Base-by-base conservation (phyloP, 2,329 filamentous ascomycete genomes). In the Pseudogymnoascus sp. region DNA sequence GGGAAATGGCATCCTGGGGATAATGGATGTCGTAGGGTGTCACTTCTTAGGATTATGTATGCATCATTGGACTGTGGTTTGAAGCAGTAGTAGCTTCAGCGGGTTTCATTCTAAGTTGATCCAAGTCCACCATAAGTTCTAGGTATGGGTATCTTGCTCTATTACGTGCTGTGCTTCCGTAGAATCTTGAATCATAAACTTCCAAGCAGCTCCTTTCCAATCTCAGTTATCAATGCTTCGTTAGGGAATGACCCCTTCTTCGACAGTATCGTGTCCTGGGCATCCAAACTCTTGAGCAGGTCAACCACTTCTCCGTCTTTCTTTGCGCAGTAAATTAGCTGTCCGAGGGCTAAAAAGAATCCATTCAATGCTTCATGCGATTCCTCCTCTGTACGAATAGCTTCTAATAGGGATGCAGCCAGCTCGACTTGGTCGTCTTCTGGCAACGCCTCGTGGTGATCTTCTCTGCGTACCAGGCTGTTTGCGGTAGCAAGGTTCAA, bases 401-500 rank as follows among this genome's bases (percentile, higher is more conserved):
- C 88, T 75, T 97, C 92, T 1, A 96, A 77, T 6, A 95, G 77
- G 0, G 90, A 89, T 0, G 93, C 93, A 0, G 89, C 85, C 4
- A 97, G 78, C 74, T 96, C 92, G 1, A 96, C 84, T 71, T 95
- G 88, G 64, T 89, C 86, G 2, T 81, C 83, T 38, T 91, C 88
- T 0, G 85, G 78, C 2, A 97, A 74, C 0, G 77, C 78, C 56
- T 88, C 84, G 5, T 78, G 76, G 0, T 81, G 76, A 11, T 83
- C 80, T 28, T 85, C 81, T 38, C 83, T 78, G 18, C 90, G 83
- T 25, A 83, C 78, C 56, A 84, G 84, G 69, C 88, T 88, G 69
- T 92, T 89, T 1, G 86, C 82, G 0, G 87, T 79, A 0, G 90
- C 83, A 0, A 97, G 76, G 68, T 97, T 97, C 78, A 92, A 95